Percentiles rank a stretch among this genome's conserved stretches.
Conservation (phyloP, 2,329 filamentous ascomycete genomes). For the Pezicula neosporulosa region DNA sequence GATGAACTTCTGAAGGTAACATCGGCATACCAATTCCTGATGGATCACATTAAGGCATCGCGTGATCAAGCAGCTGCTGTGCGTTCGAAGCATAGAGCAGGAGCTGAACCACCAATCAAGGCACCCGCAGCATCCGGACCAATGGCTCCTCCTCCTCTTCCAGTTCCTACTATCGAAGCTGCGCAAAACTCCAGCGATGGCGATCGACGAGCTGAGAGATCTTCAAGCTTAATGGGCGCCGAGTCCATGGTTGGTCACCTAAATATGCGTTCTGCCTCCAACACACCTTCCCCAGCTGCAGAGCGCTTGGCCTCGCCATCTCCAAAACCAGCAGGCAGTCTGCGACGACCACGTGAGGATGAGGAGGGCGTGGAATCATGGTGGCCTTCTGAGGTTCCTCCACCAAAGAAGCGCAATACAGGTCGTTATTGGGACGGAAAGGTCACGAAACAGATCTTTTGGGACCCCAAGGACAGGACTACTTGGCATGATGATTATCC, state of each 20-base stretch:
- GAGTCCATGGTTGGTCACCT: conserved; percentile 28
- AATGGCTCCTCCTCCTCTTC: conserved; percentile 13
- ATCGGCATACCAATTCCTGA: too few species aligned
- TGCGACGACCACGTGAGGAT: conserved; percentile 26
- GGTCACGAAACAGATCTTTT: conserved; percentile 54
- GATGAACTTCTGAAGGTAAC: too few species aligned
- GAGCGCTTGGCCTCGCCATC: conserved; percentile 1
- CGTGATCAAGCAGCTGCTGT: too few species aligned
- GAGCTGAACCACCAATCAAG: neutral
- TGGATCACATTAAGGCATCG: too few species aligned
- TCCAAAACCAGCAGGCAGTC: conserved; percentile 15
- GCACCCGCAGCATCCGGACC: conserved; percentile 2
- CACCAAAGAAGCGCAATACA: conserved; percentile 47
- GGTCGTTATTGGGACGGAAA: conserved; percentile 56
- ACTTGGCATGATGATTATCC: conserved; percentile 63
- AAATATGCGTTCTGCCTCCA: conserved; percentile 27
- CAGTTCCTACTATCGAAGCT: neutral
- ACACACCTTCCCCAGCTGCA: conserved; percentile 14
- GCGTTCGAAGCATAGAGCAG: too few species aligned
- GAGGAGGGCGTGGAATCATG: conserved; percentile 18
- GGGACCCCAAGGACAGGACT: conserved; percentile 47
- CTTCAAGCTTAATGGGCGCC: conserved; percentile 27
- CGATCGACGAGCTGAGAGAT: conserved; percentile 10
- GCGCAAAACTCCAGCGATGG: conserved; percentile 2
- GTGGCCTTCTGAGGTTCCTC: conserved; percentile 26